Evolutionary conservation across 768 basidiomycete species (phyloP), one percentile per base, ranked within the genome.

Genomic region (Mycena albidolilacea): DNA sequence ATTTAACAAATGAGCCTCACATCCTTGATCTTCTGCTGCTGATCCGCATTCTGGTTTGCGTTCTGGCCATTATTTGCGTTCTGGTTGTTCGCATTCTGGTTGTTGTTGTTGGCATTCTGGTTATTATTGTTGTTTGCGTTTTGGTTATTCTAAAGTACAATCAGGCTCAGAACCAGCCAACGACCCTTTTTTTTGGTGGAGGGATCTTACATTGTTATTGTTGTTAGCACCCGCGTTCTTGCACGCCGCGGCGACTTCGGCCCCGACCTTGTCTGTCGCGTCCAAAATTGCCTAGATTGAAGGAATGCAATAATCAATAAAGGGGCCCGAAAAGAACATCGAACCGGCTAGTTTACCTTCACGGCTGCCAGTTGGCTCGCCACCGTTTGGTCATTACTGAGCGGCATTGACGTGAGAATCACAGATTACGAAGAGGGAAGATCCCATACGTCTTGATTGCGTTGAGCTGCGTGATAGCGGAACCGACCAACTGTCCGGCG

Each of bases 271-370:
- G 43, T 14, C 14, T 7, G 44, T 46, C 11, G 61, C 44, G 14
- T 30, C 44, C 61, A 62, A 62, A 44, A 62, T 30, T 30, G 10
- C 61, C 60, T 61, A 17, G 44, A 46, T 46, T 46, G 4, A 30
- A 30, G 57, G 37, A 19, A 8, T 2, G 12, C 19, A 39, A 48
- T 48, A 7, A 7, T 52, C 50, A 9, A 9, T 10, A 21, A 21
- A 21, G 50, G 8, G 41, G 15, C 4, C 4, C 2, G 30, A 30
- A 30, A 30, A 30, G 30, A 30, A 30, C 30, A 3, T 30, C 30
- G 4, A 30, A 3, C 30, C 11, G 12, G 11, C 6, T 12, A 46
- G 44, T 17, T 57, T 17, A 57, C 55, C 57, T 59, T 59, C 57
- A 59, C 1, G 14, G 57, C 23, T 10, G 35, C 4, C 15, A 59